These are phyloP conservation scores for Nidula microcarpa DNA, from an alignment of 768 basidiomycete genomes.

Conservation along the genomic window DNA sequence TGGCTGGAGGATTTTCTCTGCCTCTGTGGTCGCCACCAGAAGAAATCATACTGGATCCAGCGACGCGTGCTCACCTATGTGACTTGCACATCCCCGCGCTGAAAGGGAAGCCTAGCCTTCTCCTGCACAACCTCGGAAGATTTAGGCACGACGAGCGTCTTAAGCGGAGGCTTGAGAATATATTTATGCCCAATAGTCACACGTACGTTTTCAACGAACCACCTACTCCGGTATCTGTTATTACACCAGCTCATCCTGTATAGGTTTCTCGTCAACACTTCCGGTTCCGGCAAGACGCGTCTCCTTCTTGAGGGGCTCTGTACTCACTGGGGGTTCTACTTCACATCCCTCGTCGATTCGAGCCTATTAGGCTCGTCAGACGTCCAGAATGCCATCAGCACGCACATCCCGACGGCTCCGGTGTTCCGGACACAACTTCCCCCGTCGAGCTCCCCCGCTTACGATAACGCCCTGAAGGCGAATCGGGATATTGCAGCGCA, in stretches of 20 bases:
- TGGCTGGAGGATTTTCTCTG: constrained; percentile 25
- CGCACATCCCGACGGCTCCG: constrained; percentile 29
- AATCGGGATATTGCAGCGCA: constrained; percentile 35
- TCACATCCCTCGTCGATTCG: constrained; percentile 40
- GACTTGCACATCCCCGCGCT: constrained; percentile 28
- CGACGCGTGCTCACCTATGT: constrained; percentile 17
- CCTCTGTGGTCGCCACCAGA: constrained; percentile 25
- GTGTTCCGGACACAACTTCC: constrained; percentile 29
- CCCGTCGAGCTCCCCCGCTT: constrained; percentile 21
- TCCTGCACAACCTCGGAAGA: constrained; percentile 38
- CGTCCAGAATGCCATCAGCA: constrained; percentile 35
- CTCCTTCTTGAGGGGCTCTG: constrained; percentile 42
- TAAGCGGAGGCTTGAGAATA: constrained; percentile 28
- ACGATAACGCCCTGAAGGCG: constrained; percentile 22
- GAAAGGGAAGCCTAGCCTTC: constrained; percentile 35
- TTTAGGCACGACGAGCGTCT: constrained; percentile 27
- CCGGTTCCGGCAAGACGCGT: constrained; percentile 44
- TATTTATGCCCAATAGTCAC: constrained; percentile 41
- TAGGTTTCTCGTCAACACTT: constrained; percentile 45
- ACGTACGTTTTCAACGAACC: constrained; percentile 23
- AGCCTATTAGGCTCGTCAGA: constrained; percentile 41
- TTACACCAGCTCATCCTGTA: not conserved
- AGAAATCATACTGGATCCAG: constrained; percentile 12
- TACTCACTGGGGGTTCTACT: constrained; percentile 43
- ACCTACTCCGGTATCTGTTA: not conserved